Base-by-base conservation (phyloP, 2,329 filamentous ascomycete genomes). In the Gnomoniopsis sp. region DNA sequence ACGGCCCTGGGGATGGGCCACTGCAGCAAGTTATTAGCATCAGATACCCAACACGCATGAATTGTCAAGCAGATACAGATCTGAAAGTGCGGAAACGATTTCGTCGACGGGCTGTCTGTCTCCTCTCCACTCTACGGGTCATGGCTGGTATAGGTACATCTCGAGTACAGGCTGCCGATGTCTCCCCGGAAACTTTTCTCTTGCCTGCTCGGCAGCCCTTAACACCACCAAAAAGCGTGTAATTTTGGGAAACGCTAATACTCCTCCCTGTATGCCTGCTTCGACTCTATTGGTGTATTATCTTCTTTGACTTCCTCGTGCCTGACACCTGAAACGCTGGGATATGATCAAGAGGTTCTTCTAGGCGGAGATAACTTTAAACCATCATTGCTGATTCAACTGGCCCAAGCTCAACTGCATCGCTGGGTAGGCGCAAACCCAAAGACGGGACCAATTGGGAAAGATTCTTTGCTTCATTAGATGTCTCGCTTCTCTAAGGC, bases 401-500 rank as follows among this genome's bases (percentile, higher is more conserved):
- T 47, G 21, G 17, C 23, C 44, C n/a, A 10, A 47, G 17, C 11
- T 44, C 15, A 38, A 38, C 12, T 48, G 46, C 14, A 49, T 55
- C 44, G 22, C 44, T 17, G 44, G 17, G 33, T 19, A 21, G 30
- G 22, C 36, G 53, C 21, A 43, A 21, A 15, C 23, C 44, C 17
- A 49, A 21, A 10, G 15, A 41, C n/a, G 30, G 30, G 44, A 34
- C 3, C 26, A 17, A 46, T 30, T 22, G 23, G 49, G 56, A n/a
- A 58, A 53, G 22, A n/a, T n/a, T 69, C 79, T 76, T 78, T 79
- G 76, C 75, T 79, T 80, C 75, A 76, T 81, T 77, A 77, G 26
- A 69, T 57, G 53, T 62, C 62, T 72, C 65, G 73, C 70, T 74
- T 71, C 74, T 81, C 79, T 85, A 86, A 78, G 83, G 83, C 72